Base-by-base conservation (phyloP, 2,329 filamentous ascomycete species). In the Arthrobotrys megalospora region DNA sequence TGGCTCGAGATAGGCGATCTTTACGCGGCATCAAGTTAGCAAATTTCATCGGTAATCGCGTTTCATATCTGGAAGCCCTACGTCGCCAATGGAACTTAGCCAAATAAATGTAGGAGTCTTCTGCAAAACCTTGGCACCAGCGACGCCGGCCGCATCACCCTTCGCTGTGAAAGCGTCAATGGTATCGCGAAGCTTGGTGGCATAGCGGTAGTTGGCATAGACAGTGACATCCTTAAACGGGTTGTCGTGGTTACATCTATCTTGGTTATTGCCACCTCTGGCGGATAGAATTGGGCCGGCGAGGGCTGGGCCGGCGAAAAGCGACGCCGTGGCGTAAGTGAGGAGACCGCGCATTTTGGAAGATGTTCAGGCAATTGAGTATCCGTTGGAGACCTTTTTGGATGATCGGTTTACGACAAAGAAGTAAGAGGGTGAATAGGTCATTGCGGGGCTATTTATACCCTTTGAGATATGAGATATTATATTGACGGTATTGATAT, bases 201-300 rank as follows among this genome's bases (percentile, higher is more conserved):
- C 83, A 82, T 86, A 87, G 19, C 80, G 80, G n/a, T 85, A 84
- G 82, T 87, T 86, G 76, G 84, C 85, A 80, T 87, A 88, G 28
- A 88, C 83, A 6, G 84, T 85, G 80, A 86, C 86, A 75, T 86
- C 86, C 0, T 83, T 73, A 81, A 90, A 89, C 0, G 88, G 85
- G 69, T 86, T 86, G 63, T 81, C 69, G 70, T 81, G 78, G 24
- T 80, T 81, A 45, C 80, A 81, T 70, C 72, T 43, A 36, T 76
- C 72, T 16, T 69, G 64, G 14, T 76, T 76, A 24, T 76, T 76
- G 19, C 72, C 72, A 12, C 64, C 21, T 36, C 72, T 76, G 3
- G n/a, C 19, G 28, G 64, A 69, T 34, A 76, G 72, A 12, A 69
- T 5, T 1, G 72, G 64, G 10, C 72, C 55, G n/a, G 64, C 72